Evolutionary conservation across 306 rosid genomes (phyloP), one percentile per base, ranked within the genome.

Genomic region (Lablab purpureus): DNA sequence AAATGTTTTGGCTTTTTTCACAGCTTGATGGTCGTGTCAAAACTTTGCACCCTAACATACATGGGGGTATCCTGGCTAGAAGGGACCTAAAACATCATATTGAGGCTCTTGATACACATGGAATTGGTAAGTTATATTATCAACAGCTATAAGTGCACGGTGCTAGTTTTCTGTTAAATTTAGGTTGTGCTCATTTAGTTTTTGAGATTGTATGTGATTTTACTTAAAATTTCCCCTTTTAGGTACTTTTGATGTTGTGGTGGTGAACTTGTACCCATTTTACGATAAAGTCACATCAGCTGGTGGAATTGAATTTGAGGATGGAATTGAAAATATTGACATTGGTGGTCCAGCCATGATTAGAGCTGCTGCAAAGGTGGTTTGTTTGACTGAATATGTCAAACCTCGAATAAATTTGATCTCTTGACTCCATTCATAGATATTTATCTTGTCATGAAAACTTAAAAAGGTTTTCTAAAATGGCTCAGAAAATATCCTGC

Each of bases 281-380:
- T 91, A 91, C 45, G 88, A 90, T 67, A 93, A 85, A 84, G 98
- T 95, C 69, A 91, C 99, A 63, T 91, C 99, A 49, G 11, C 85
- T 7, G 86, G 86, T 56, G 91, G 87, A 34, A 55, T 95, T 71
- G 90, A 83, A 60, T 95, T 95, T 85, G 97, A 95, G 67, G 94
- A 95, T 78, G 99, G 98, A 77, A 87, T 95, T 46, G 99, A 95
- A 84, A 95, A 95, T 85, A 93, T 95, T 83, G 98, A 95, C 84
- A 95, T 92, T 77, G 99, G 99, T 80, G 98, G 99, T 79, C 96
- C 98, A 10, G 90, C 97, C 46, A 91, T 95, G 99, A 93, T 95
- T 51, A 89, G 98, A 85, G 99, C 97, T 14, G 99, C 97, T 81
- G 98, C 97, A 43, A 95, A 95, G 98, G 99, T 95, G 79, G 79